phyloP scores from a whole-genome alignment of 768 basidiomycete species.

The Sporobolomyces pararoseus region DNA sequence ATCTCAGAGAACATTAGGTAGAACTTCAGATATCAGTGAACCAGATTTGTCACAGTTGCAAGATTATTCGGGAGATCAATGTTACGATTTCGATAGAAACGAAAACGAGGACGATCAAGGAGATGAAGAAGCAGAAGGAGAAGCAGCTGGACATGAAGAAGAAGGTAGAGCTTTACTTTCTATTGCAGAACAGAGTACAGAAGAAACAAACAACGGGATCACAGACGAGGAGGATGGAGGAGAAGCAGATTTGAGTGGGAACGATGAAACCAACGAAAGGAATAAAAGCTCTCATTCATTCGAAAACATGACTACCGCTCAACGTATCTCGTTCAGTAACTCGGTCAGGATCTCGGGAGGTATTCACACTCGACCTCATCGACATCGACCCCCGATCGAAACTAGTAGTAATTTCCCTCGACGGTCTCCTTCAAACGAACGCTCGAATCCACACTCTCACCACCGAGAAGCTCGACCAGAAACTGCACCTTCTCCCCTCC shows the following conservation, averaged over 20 bases:
- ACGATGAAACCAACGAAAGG: neutral
- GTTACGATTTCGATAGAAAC: neutral
- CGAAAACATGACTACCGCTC: slow-evolving; percentile 1
- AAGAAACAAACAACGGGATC: neutral
- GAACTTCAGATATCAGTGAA: neutral
- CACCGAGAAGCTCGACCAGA: neutral
- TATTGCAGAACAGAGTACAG: neutral
- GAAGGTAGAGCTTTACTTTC: slow-evolving; percentile 21
- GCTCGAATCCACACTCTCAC: neutral
- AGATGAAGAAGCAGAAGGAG: neutral
- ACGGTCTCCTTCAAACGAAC: neutral
- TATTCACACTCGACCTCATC: slow-evolving; percentile 7
- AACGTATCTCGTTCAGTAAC: slow-evolving; percentile 32
- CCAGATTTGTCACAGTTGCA: neutral
- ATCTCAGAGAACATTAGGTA: neutral
- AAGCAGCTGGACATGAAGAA: slow-evolving; percentile 7
- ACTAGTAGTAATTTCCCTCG: neutral
- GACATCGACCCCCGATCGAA: neutral
- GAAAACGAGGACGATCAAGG: neutral
- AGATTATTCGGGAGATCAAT: neutral
- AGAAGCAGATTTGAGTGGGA: slow-evolving; percentile 5
- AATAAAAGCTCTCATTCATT: neutral
- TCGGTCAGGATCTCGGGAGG: slow-evolving; percentile 31
- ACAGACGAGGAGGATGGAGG: neutral
- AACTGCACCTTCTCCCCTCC: slow-evolving; percentile 8